Evolutionary conservation across 2,329 filamentous ascomycete species (phyloP).

Genomic region (Cladophialophora yegresii): DNA sequence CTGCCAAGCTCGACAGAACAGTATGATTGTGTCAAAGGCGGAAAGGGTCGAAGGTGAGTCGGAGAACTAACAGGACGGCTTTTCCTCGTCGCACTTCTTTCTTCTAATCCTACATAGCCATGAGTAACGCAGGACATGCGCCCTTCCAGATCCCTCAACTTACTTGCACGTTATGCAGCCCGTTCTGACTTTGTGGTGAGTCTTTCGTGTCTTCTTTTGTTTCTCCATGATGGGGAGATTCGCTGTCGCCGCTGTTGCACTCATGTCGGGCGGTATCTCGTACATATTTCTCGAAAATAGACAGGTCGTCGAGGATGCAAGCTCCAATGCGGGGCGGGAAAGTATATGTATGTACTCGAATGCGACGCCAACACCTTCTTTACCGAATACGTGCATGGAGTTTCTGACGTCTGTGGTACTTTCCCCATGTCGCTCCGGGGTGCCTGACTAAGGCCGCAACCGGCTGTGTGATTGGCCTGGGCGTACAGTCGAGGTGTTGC

Average conservation of each 20-base stretch:
- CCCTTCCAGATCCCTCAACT: neutral
- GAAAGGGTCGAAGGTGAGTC: neutral
- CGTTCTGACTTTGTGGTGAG: conserved; percentile 35
- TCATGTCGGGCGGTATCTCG: conserved; percentile 9
- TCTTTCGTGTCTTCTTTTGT: conserved; percentile 32
- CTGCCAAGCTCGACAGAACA: neutral
- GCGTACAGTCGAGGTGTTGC: conserved; percentile 22
- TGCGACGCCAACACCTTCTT: neutral
- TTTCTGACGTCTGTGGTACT: conserved; percentile 1
- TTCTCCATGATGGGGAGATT: conserved; percentile 17
- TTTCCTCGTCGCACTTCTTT: conserved; percentile 42
- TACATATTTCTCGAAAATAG: neutral
- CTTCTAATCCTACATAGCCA: conserved; percentile 30
- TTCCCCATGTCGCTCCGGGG: neutral
- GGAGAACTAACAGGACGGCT: conserved; percentile 29
- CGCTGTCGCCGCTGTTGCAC: conserved; percentile 12
- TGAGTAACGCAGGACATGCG: neutral
- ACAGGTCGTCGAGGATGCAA: neutral
- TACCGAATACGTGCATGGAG: conserved; percentile 21
- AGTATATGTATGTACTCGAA: conserved; percentile 12
- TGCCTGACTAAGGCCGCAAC: conserved; percentile 6
- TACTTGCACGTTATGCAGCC: conserved; percentile 37
- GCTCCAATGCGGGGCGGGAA: conserved; percentile 3
- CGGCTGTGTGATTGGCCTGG: conserved; percentile 20
- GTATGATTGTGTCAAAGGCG: neutral